Evolutionary conservation across 495 filamentous ascomycete genomes (phyloP).

Genomic region (Corynascus novoguineensis): DNA sequence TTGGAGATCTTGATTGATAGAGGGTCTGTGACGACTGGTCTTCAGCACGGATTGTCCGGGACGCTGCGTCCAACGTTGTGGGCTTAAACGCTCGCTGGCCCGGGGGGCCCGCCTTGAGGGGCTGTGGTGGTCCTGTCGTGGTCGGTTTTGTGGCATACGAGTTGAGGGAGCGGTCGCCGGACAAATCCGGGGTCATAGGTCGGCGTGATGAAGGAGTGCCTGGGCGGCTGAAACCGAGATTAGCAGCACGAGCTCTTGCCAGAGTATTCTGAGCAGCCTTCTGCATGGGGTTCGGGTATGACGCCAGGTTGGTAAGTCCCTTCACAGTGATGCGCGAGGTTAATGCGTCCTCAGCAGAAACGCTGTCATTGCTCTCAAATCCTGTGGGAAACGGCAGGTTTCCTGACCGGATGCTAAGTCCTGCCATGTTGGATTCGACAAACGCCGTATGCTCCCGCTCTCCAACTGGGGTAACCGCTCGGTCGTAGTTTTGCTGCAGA

Average conservation of each 20-base stretch:
- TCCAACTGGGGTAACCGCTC: slow-evolving; percentile 34
- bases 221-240: slow-evolving; percentile 12
- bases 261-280: slow-evolving; percentile 39
- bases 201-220: slow-evolving; percentile 11
- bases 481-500: slow-evolving; percentile 46
- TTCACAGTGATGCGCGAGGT: slow-evolving; percentile 33
- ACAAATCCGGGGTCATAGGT: slow-evolving; percentile 1
- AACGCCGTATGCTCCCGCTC: slow-evolving; percentile 4
- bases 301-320: slow-evolving; percentile 39
- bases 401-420: slow-evolving; percentile 22
- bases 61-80: slow-evolving; percentile 24
- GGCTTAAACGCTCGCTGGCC: slow-evolving; percentile 39
- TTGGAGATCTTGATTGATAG: slow-evolving; percentile 1
- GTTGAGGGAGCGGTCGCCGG: slow-evolving; percentile 9
- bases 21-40: not conserved
- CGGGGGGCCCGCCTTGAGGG: slow-evolving; percentile 45
- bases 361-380: slow-evolving; percentile 22
- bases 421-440: slow-evolving; percentile 15
- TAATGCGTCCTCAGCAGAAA: slow-evolving; percentile 25
- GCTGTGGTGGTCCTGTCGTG: slow-evolving; percentile 36
- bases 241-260: slow-evolving; percentile 29
- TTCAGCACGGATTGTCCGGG: slow-evolving; percentile 6
- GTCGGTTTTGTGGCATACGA: slow-evolving; percentile 17
- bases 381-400: slow-evolving; percentile 21
- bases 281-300: slow-evolving; percentile 44